These are phyloP conservation scores for Pleodorina starrii DNA, from an alignment of 139 green algal species.

Conservation along the genomic window DNA sequence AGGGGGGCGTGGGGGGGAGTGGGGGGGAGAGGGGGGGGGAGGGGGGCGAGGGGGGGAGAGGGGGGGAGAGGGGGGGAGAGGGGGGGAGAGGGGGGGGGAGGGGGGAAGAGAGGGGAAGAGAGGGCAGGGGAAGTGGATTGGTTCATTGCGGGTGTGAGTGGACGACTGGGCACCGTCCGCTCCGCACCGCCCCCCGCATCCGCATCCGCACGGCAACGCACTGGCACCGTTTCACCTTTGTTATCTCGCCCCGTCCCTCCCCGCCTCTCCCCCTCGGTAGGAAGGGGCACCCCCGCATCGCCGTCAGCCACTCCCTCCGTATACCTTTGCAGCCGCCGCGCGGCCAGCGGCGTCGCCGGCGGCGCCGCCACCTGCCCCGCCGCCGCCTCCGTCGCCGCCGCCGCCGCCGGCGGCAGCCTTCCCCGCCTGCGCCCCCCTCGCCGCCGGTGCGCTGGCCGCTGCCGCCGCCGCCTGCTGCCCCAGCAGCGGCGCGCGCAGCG, in stretches of 20 bases:
- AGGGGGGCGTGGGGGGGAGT: too few species aligned
- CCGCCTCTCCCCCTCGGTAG: too few species aligned
- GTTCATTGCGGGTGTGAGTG: too few species aligned
- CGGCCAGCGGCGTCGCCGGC: neutral
- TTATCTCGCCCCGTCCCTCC: too few species aligned
- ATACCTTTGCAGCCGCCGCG: neutral
- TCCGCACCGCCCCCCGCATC: too few species aligned
- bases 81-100: neutral
- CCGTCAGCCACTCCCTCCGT: too few species aligned
- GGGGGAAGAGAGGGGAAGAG: neutral
- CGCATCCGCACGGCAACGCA: too few species aligned
- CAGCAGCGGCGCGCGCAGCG: constrained; percentile 36
- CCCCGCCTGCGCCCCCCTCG: neutral
- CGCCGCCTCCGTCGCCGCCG: neutral
- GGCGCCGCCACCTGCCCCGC: neutral
- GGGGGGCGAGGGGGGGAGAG: too few species aligned
- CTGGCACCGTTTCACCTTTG: too few species aligned
- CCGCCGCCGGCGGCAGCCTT: neutral
- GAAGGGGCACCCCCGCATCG: too few species aligned
- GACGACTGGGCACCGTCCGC: too few species aligned
- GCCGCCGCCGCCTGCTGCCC: neutral
- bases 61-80: neutral
- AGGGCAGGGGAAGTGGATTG: neutral
- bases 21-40: too few species aligned
- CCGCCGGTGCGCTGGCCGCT: neutral